Percentiles rank a stretch among this genome's conserved stretches.
Evolutionary conservation across 805 yeast genomes (phyloP).

Genomic region (Jamesozyma gamospora): DNA sequence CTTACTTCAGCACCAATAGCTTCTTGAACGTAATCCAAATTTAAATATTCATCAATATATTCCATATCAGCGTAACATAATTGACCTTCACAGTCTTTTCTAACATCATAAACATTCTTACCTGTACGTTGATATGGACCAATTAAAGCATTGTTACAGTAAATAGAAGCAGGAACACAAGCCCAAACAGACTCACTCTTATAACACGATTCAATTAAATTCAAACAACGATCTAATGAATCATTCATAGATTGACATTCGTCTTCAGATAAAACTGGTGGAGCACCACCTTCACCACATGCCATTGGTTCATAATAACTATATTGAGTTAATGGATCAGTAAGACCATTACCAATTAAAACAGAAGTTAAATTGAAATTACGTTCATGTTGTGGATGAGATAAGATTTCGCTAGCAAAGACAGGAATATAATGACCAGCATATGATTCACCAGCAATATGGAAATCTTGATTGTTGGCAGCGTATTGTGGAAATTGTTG

Average conservation of each 20-base stretch:
- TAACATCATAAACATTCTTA: conserved; percentile 82
- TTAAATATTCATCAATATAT: conserved; percentile 70
- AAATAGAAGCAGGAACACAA: conserved; percentile 84
- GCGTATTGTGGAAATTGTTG: conserved; percentile 73
- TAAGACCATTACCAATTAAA: conserved; percentile 83
- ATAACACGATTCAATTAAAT: conserved; percentile 72
- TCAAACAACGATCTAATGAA: conserved; percentile 66
- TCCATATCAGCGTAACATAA: conserved; percentile 75
- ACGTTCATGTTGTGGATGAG: conserved; percentile 46
- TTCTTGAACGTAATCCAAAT: conserved; percentile 60
- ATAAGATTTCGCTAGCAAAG: conserved; percentile 70
- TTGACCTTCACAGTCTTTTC: conserved; percentile 58
- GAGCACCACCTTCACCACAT: conserved; percentile 83
- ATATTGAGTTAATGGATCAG: conserved; percentile 76
- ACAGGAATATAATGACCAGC: conserved; percentile 97
- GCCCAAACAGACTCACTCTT: conserved; percentile 62
- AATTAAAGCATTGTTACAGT: conserved; percentile 79
- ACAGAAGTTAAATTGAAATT: conserved; percentile 62
- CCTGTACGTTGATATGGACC: conserved; percentile 80
- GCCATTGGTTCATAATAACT: conserved; percentile 85
- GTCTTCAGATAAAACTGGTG: conserved; percentile 65
- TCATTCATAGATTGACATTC: conserved; percentile 65
- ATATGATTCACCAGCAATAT: conserved; percentile 89
- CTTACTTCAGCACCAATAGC: conserved; percentile 90
- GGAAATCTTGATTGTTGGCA: conserved; percentile 42